Conservation (phyloP, 192 early-diverging fungal species). For the Pilobolus umbonatus region DNA sequence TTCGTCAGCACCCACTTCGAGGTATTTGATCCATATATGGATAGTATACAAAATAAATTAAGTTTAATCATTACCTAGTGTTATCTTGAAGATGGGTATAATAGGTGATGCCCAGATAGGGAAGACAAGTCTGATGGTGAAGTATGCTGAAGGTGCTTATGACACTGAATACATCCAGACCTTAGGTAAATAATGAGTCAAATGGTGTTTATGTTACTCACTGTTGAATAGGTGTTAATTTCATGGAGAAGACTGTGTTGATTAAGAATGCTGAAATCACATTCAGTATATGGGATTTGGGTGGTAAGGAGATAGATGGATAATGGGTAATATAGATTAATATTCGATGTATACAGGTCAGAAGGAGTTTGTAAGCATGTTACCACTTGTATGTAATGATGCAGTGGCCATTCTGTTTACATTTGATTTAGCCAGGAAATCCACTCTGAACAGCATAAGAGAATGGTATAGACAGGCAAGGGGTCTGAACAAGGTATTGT, state of each 20-base stretch:
- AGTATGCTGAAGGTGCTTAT: slow-evolving; percentile 94
- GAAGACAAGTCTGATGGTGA: slow-evolving; percentile 95
- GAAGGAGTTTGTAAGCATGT: slow-evolving; percentile 95
- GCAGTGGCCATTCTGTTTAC: slow-evolving; percentile 93
- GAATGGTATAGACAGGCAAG: slow-evolving; percentile 96
- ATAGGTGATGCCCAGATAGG: slow-evolving; percentile 96
- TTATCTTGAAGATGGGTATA: slow-evolving; percentile 93
- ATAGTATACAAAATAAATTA: too few species aligned
- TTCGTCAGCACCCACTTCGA: neutral
- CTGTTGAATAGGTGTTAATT: slow-evolving; percentile 75
- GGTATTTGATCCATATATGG: neutral
- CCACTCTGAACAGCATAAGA: slow-evolving; percentile 88
- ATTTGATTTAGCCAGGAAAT: slow-evolving; percentile 91
- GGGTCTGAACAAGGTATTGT: slow-evolving; percentile 84
- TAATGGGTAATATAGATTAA: slow-evolving; percentile 6
- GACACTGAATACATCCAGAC: slow-evolving; percentile 96
- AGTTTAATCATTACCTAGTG: too few species aligned
- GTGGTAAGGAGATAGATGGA: too few species aligned
- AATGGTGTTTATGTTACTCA: neutral
- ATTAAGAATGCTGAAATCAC: slow-evolving; percentile 89
- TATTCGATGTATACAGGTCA: slow-evolving; percentile 57
- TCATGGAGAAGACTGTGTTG: slow-evolving; percentile 94
- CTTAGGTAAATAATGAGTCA: slow-evolving; percentile 52
- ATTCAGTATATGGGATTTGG: slow-evolving; percentile 97
- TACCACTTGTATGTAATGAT: slow-evolving; percentile 95